phyloP scores from a whole-genome alignment of 306 rosid species.

The Lablab purpureus region DNA sequence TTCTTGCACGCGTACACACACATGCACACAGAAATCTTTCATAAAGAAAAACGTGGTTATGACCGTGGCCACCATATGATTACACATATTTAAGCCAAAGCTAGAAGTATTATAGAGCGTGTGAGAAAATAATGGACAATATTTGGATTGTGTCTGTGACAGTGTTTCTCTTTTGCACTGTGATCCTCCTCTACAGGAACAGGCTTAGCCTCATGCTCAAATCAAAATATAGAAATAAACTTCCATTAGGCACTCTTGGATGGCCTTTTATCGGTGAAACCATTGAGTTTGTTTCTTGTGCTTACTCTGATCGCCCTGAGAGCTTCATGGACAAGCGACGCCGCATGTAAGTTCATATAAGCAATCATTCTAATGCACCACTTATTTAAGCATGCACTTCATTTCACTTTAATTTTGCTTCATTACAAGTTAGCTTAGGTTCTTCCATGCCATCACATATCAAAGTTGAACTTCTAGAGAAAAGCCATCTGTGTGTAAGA shows the following conservation, averaged over 20 bases:
- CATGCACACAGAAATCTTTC: constrained; percentile 64
- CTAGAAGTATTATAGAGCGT: constrained; percentile 43
- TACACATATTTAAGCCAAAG: constrained; percentile 65
- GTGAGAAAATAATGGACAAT: constrained; percentile 66
- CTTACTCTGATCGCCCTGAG: constrained; percentile 94
- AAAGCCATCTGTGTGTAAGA: background rate
- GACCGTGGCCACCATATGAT: constrained; percentile 61
- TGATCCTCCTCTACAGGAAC: constrained; percentile 60
- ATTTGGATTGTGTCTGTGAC: constrained; percentile 65
- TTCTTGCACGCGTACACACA: constrained; percentile 57
- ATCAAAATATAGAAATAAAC: constrained; percentile 56
- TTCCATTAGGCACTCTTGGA: constrained; percentile 91
- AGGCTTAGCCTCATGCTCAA: constrained; percentile 48
- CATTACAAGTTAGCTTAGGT: constrained; percentile 26
- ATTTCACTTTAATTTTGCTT: constrained; percentile 6
- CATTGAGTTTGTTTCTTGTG: constrained; percentile 76
- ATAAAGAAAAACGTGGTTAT: constrained; percentile 50
- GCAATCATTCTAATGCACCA: constrained; percentile 2
- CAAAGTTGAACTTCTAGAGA: background rate
- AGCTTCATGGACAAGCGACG: constrained; percentile 85
- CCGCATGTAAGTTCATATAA: constrained; percentile 58
- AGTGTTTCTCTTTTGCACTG: constrained; percentile 52
- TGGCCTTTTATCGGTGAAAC: constrained; percentile 95
- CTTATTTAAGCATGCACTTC: constrained; percentile 12
- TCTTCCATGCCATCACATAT: constrained; percentile 22